phyloP scores from a whole-genome alignment of 1,284 basidiomycete genomes.

The Pascua guehoae region DNA sequence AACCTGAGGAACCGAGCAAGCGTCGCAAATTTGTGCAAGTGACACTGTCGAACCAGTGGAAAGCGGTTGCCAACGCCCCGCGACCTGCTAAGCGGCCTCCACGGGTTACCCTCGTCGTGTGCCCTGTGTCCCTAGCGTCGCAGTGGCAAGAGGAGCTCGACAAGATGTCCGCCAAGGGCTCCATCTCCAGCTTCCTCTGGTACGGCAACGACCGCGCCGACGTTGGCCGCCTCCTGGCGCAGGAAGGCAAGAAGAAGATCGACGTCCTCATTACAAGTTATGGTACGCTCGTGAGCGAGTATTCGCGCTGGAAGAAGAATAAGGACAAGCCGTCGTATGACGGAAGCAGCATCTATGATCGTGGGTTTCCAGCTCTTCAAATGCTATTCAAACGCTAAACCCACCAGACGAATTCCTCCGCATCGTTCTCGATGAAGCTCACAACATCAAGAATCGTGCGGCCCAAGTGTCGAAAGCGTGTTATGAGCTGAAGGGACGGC shows the following conservation, averaged over 20 bases:
- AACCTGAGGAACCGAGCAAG: slow-evolving; percentile 31
- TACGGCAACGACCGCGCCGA: slow-evolving; percentile 78
- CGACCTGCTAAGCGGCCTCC: slow-evolving; percentile 28
- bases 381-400: neutral
- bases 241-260: slow-evolving; percentile 54
- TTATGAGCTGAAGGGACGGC: slow-evolving; percentile 72
- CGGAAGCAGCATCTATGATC: slow-evolving; percentile 60
- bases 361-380: slow-evolving; percentile 53
- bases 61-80: slow-evolving; percentile 30
- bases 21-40: slow-evolving; percentile 47
- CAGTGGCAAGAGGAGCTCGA: slow-evolving; percentile 90
- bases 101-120: slow-evolving; percentile 80
- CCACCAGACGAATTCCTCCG: slow-evolving; percentile 42
- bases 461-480: slow-evolving; percentile 89
- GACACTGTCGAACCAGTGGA: slow-evolving; percentile 48
- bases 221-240: slow-evolving; percentile 61
- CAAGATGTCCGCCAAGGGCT: slow-evolving; percentile 61
- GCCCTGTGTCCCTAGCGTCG: slow-evolving; percentile 81
- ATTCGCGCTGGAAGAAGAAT: slow-evolving; percentile 58
- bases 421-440: slow-evolving; percentile 71
- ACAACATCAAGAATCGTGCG: slow-evolving; percentile 86
- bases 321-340: slow-evolving; percentile 56
- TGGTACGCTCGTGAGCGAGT: slow-evolving; percentile 79
- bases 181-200: slow-evolving; percentile 67
- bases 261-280: slow-evolving; percentile 88